A percentile compares a stretch with the other conserved stretches of the same genome.
Evolutionary conservation across 2,329 filamentous ascomycete genomes (phyloP).

Genomic region (Teratosphaeria viscida): DNA sequence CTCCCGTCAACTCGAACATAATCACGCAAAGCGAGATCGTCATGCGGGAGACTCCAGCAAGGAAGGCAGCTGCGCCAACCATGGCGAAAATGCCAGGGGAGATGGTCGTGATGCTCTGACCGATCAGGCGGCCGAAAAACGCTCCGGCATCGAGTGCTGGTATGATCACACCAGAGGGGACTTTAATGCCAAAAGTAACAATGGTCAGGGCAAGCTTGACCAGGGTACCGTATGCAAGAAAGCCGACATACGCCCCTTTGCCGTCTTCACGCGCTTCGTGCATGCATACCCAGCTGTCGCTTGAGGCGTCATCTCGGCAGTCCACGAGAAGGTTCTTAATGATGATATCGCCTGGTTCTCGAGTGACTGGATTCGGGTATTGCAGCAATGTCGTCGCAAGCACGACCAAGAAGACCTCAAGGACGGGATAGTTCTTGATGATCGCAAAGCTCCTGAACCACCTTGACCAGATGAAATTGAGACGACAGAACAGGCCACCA

Average conservation of each 20-base stretch:
- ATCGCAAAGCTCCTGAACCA: slow-evolving; percentile 42
- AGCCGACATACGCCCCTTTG: slow-evolving; percentile 39
- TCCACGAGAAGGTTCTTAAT: slow-evolving; percentile 49
- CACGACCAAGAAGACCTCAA: slow-evolving; percentile 46
- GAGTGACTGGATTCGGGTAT: slow-evolving; percentile 45
- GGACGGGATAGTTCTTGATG: slow-evolving; percentile 46
- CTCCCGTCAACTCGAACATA: slow-evolving; percentile 52
- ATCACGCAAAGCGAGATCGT: slow-evolving; percentile 49
- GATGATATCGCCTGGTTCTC: slow-evolving; percentile 46
- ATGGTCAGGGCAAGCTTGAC: slow-evolving; percentile 47
- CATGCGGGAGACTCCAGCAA: slow-evolving; percentile 50
- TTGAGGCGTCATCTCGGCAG: slow-evolving; percentile 31
- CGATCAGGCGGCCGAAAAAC: slow-evolving; percentile 47
- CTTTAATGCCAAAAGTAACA: slow-evolving; percentile 50
- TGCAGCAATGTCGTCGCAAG: slow-evolving; percentile 44
- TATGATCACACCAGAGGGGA: slow-evolving; percentile 51
- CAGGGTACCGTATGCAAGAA: slow-evolving; percentile 43
- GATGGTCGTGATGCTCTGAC: slow-evolving; percentile 34
- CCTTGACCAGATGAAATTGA: slow-evolving; percentile 48
- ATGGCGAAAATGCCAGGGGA: slow-evolving; percentile 52
- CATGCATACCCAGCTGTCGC: slow-evolving; percentile 39
- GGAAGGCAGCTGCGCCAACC: slow-evolving; percentile 49
- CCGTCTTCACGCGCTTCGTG: slow-evolving; percentile 32
- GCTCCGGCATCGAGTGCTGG: slow-evolving; percentile 49
- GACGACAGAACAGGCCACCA: slow-evolving; percentile 48